Percentiles rank a stretch among this genome's conserved stretches.
Evolutionary conservation across 2,329 filamentous ascomycete species (phyloP).

Genomic region (Ophiostoma perfectum): DNA sequence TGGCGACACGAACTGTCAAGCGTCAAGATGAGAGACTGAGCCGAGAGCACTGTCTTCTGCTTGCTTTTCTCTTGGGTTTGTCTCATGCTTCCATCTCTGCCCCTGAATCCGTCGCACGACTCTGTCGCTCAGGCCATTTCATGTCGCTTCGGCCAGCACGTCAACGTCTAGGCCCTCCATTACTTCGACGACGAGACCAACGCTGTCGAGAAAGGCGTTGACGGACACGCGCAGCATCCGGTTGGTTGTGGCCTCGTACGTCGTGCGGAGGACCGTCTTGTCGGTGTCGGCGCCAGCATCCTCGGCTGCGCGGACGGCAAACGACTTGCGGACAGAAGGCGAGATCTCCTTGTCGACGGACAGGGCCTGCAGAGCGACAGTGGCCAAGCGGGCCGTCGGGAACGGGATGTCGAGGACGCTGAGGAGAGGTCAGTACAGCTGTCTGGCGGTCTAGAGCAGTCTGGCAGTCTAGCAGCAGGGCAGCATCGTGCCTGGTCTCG

Average conservation of each 20-base stretch:
- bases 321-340: conserved; percentile 67
- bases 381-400: conserved; percentile 71
- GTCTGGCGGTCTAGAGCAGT: neutral
- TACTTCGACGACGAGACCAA: conserved; percentile 76
- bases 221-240: conserved; percentile 94
- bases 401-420: conserved; percentile 73
- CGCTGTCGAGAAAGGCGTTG: conserved; percentile 91
- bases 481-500: no score
- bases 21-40: no score
- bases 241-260: conserved; percentile 86
- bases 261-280: conserved; percentile 57
- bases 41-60: no score
- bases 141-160: conserved; percentile 48
- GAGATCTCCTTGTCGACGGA: conserved; percentile 87
- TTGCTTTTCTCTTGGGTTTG: no score
- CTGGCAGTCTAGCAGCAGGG: conserved; percentile 30
- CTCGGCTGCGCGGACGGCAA: conserved; percentile 41
- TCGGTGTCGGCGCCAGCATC: conserved; percentile 31
- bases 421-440: conserved; percentile 14
- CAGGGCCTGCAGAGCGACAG: conserved; percentile 67
- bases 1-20: no score
- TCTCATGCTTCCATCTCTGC: neutral
- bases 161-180: conserved; percentile 89
- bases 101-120: no score
- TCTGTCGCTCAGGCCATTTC: neutral